These are phyloP conservation scores for Aspergillus floridensis DNA, from an alignment of 2,329 filamentous ascomycete genomes.

Conservation along the genomic window DNA sequence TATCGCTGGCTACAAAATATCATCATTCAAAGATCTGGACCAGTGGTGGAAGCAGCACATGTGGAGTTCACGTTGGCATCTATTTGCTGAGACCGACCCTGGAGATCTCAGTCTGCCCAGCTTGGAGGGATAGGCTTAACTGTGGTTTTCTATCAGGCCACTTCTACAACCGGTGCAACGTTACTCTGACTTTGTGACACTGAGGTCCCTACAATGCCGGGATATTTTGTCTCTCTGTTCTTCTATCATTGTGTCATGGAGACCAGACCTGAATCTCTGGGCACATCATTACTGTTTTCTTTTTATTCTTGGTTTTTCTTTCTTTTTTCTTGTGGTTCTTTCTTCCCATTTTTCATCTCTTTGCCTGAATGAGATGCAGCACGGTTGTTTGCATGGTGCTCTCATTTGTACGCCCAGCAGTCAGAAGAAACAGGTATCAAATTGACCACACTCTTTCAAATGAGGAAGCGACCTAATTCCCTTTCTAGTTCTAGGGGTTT, in stretches of 20 bases:
- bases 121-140: conserved; percentile 21
- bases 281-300: neutral
- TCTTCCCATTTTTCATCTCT: neutral
- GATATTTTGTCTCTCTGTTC: conserved; percentile 24
- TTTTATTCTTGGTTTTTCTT: neutral
- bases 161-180: conserved; percentile 33
- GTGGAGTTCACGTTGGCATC: conserved; percentile 3
- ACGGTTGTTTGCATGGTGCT: conserved; percentile 35
- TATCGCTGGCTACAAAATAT: neutral
- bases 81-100: conserved; percentile 25
- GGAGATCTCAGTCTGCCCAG: conserved; percentile 21
- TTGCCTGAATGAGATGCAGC: conserved; percentile 24
- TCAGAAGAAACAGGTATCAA: conserved; percentile 23
- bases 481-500: neutral
- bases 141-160: conserved; percentile 29
- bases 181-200: conserved; percentile 38
- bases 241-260: conserved; percentile 14
- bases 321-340: neutral
- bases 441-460: conserved; percentile 13
- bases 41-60: conserved; percentile 7
- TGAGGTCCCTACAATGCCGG: conserved; percentile 30
- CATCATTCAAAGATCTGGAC: conserved; percentile 6
- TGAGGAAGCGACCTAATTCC: conserved; percentile 5
- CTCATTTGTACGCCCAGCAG: conserved; percentile 21
- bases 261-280: conserved; percentile 13